Percentiles rank a stretch among this genome's conserved stretches.
Evolutionary conservation across 495 filamentous ascomycete genomes (phyloP).

Genomic region (Stereocaulon alpinum): DNA sequence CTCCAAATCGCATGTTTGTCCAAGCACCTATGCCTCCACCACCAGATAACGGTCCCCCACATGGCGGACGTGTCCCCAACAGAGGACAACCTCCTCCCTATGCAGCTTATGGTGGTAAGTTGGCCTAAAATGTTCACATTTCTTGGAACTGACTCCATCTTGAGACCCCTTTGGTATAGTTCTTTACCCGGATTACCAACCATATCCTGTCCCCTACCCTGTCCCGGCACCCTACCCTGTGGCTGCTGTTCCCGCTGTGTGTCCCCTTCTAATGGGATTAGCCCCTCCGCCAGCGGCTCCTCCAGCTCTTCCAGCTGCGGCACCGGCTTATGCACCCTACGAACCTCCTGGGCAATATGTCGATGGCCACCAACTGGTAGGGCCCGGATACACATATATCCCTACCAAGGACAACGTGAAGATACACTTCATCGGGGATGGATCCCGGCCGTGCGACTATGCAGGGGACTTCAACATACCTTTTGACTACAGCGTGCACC

Average conservation of each 20-base stretch:
- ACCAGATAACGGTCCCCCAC: neutral
- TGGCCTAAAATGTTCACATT: neutral
- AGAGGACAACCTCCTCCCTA: too few relatives aligned
- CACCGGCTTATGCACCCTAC: neutral
- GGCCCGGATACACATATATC: neutral
- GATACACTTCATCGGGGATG: slow-evolving; percentile 14
- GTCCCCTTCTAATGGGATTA: too few relatives aligned
- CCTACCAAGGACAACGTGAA: neutral
- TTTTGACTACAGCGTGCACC: neutral
- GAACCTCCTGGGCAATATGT: slow-evolving; percentile 3
- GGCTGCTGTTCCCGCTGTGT: slow-evolving; percentile 2
- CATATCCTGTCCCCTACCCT: neutral
- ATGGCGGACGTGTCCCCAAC: too few relatives aligned
- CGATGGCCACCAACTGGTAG: neutral
- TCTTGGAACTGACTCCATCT: neutral
- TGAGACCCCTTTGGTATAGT: too few relatives aligned
- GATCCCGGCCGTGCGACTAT: slow-evolving; percentile 13
- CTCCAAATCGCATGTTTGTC: slow-evolving; percentile 10
- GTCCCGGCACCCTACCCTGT: neutral
- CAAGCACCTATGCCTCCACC: slow-evolving; percentile 9
- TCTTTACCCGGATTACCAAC: too few relatives aligned
- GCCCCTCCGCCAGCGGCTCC: neutral
- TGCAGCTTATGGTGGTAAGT: neutral
- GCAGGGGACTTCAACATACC: neutral
- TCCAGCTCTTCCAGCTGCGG: neutral